phyloP scores from a whole-genome alignment of 108 stramenopile genomes.

The Cyclotella choctawhatcheeana region DNA sequence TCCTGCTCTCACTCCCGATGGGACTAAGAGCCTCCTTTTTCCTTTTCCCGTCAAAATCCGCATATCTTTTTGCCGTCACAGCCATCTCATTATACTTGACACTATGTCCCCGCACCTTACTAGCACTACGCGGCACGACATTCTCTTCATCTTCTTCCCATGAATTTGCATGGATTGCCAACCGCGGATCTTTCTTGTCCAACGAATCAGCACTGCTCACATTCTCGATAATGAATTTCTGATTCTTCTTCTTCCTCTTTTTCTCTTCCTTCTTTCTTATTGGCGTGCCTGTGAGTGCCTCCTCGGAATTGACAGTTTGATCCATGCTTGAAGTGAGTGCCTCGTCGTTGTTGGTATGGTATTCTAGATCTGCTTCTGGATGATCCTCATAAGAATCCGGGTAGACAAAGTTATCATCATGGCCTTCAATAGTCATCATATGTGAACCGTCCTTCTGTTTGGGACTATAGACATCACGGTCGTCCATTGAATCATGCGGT shows the following conservation, averaged over 20 bases:
- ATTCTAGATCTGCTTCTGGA: conserved; percentile 30
- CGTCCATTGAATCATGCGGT: neutral
- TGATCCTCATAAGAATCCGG: neutral
- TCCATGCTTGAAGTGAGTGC: neutral
- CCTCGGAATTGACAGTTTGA: conserved; percentile 36
- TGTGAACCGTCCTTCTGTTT: conserved; percentile 16
- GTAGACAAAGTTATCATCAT: conserved; percentile 14
- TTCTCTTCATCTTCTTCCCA: conserved; percentile 25
- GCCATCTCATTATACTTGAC: conserved; percentile 2
- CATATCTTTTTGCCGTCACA: conserved; percentile 3
- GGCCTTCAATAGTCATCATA: conserved; percentile 14
- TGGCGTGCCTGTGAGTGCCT: conserved; percentile 30
- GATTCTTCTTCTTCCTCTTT: conserved; percentile 14
- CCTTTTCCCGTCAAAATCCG: neutral
- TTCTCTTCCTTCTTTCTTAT: conserved; percentile 29
- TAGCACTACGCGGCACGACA: neutral
- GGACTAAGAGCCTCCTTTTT: neutral
- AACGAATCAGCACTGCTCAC: conserved; percentile 23
- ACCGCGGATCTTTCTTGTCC: conserved; percentile 21
- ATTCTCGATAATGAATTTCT: conserved; percentile 15
- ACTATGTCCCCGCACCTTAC: neutral
- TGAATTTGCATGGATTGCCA: conserved; percentile 24
- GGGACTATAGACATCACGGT: neutral
- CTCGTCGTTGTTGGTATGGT: conserved; percentile 36
- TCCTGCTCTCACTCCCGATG: neutral